Percentiles rank a stretch among this genome's conserved stretches.
Conservation (phyloP, 2,329 filamentous ascomycete genomes). For the Paramyrothecium roridum region DNA sequence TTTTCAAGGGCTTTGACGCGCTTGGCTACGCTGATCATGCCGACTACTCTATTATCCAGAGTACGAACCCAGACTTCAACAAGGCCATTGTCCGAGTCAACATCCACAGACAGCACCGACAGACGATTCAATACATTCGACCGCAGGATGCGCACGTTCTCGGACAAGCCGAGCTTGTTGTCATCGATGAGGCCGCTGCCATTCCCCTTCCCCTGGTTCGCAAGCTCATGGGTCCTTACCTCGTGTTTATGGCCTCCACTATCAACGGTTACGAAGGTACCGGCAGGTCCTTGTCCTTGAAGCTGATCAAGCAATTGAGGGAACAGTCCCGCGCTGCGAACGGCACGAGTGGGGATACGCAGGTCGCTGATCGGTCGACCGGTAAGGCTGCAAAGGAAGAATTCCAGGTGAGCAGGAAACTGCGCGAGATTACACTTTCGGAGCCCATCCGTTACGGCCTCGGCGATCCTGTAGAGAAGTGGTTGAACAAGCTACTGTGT, state of each 20-base stretch:
- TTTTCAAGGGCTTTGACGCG: constrained; percentile 97
- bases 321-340: constrained; percentile 77
- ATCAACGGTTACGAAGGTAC: constrained; percentile 99
- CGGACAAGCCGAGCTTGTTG: constrained; percentile 89
- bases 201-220: constrained; percentile 90
- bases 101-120: constrained; percentile 88
- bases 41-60: constrained; percentile 97
- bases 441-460: constrained; percentile 94
- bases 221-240: constrained; percentile 93
- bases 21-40: constrained; percentile 91
- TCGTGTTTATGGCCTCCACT: constrained; percentile 98
- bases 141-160: constrained; percentile 94
- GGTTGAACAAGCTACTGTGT: constrained; percentile 92
- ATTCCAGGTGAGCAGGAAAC: constrained; percentile 66
- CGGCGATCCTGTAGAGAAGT: constrained; percentile 89
- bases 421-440: constrained; percentile 87
- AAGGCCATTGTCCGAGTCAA: constrained; percentile 98
- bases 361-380: constrained; percentile 75
- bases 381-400: constrained; percentile 68
- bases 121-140: constrained; percentile 98
- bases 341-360: constrained; percentile 54
- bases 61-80: constrained; percentile 97
- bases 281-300: constrained; percentile 88
- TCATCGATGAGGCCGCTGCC: constrained; percentile 96
- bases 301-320: constrained; percentile 93